phyloP scores from a whole-genome alignment of 163 green algal species.

The Scenedesmus sp. region DNA sequence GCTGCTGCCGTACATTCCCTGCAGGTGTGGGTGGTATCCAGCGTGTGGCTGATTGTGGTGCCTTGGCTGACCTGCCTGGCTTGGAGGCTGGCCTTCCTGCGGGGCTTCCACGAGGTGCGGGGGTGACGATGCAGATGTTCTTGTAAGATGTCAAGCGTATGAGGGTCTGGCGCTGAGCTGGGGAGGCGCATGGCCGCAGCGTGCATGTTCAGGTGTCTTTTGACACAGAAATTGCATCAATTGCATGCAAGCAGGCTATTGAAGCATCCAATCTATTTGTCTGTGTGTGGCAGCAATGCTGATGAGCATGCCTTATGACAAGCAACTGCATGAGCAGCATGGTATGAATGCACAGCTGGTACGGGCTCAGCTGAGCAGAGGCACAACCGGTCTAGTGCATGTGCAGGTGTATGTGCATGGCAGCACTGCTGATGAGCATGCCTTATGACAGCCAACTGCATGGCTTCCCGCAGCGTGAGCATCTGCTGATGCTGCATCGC shows the following conservation, averaged over 20 bases:
- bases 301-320: background rate
- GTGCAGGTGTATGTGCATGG: too few relatives aligned
- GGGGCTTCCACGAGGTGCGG: constrained; percentile 28
- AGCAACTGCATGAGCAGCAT: too few relatives aligned
- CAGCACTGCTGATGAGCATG: background rate
- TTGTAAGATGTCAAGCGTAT: too few relatives aligned
- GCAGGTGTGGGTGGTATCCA: constrained; percentile 55
- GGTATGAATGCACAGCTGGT: too few relatives aligned
- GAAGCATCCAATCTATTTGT: too few relatives aligned
- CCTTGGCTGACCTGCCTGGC: constrained; percentile 50
- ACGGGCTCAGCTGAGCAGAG: too few relatives aligned
- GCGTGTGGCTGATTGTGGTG: constrained; percentile 53
- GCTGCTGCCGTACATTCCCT: background rate
- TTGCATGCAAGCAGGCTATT: background rate
- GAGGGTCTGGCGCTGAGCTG: too few relatives aligned
- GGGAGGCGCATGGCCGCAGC: background rate
- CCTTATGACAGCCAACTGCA: background rate
- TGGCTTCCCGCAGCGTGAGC: background rate
- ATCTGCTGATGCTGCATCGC: background rate
- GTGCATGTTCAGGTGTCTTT: background rate
- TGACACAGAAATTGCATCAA: background rate
- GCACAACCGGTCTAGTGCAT: too few relatives aligned
- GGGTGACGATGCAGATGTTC: background rate
- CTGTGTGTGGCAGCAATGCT: too few relatives aligned
- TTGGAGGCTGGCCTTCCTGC: constrained; percentile 47